These are phyloP conservation scores for Vaccinium macrocarpon DNA, from an alignment of 148 eudicot genomes.

Conservation along the genomic window DNA sequence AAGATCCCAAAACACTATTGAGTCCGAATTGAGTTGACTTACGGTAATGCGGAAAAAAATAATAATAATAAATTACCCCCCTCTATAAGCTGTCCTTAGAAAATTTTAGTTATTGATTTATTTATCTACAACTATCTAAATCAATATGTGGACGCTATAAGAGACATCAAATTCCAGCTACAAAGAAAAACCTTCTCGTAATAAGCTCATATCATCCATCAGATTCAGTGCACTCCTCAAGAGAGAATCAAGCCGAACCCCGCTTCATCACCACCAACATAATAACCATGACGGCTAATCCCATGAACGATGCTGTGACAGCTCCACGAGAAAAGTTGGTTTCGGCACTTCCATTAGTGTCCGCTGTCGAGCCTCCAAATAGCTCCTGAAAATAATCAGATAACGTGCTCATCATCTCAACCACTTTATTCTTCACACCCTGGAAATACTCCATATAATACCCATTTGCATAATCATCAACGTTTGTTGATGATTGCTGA, in stretches of 20 bases:
- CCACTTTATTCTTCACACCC: slow-evolving; percentile 43
- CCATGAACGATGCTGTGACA: slow-evolving; percentile 51
- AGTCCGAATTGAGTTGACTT: background rate
- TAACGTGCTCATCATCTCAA: slow-evolving; percentile 51
- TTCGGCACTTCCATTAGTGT: slow-evolving; percentile 22
- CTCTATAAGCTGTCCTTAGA: no score
- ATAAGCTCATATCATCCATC: no score
- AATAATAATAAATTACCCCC: no score
- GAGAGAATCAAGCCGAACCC: slow-evolving; percentile 16
- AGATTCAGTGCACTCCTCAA: no score
- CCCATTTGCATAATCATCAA: slow-evolving; percentile 23
- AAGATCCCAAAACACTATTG: no score
- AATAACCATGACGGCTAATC: slow-evolving; percentile 75
- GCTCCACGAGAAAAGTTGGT: slow-evolving; percentile 16
- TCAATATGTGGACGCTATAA: background rate
- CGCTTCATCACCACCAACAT: slow-evolving; percentile 58
- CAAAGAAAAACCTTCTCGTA: no score
- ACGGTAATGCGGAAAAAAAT: no score
- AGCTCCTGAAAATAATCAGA: slow-evolving; percentile 48
- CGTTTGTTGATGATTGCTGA: slow-evolving; percentile 22
- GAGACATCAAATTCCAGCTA: background rate
- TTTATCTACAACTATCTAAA: no score
- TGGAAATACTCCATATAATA: slow-evolving; percentile 33
- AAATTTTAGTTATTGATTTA: no score
- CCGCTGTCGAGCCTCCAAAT: slow-evolving; percentile 24